Evolutionary conservation across 768 basidiomycete genomes (phyloP).

Genomic region (Neoboletus subvelutipes): DNA sequence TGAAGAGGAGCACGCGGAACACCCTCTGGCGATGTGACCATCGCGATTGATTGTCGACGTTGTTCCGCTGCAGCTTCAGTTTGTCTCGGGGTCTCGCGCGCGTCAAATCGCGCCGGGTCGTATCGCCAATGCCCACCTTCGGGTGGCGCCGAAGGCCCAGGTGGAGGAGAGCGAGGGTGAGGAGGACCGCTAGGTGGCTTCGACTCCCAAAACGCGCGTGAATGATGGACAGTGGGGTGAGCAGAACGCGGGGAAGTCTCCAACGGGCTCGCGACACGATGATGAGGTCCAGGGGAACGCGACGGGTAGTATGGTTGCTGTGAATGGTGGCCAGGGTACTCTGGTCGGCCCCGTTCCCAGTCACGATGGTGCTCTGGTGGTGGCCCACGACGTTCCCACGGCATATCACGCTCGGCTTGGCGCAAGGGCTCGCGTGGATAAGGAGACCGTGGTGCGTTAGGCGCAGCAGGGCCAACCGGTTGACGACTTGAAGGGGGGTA

Average conservation of each 20-base stretch:
- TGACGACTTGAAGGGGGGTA: constrained; percentile 49
- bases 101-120: constrained; percentile 56
- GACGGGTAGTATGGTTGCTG: constrained; percentile 34
- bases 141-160: constrained; percentile 37
- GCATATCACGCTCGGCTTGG: constrained; percentile 48
- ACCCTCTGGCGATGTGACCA: constrained; percentile 50
- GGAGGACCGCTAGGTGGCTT: constrained; percentile 43
- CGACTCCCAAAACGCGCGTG: constrained; percentile 58
- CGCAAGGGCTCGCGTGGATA: constrained; percentile 55
- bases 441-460: constrained; percentile 56
- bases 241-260: constrained; percentile 60
- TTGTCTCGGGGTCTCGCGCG: constrained; percentile 41
- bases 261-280: constrained; percentile 49
- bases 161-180: constrained; percentile 33
- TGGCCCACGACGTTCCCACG: constrained; percentile 61
- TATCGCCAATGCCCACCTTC: constrained; percentile 55
- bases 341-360: constrained; percentile 49
- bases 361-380: constrained; percentile 47
- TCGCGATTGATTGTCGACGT: constrained; percentile 36
- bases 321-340: constrained; percentile 34
- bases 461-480: constrained; percentile 52
- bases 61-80: constrained; percentile 33
- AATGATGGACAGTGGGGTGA: constrained; percentile 37
- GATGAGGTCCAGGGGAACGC: constrained; percentile 39
- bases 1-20: constrained; percentile 30